Base-by-base conservation (phyloP, 2,329 filamentous ascomycete genomes). In the Balansia obtecta region DNA sequence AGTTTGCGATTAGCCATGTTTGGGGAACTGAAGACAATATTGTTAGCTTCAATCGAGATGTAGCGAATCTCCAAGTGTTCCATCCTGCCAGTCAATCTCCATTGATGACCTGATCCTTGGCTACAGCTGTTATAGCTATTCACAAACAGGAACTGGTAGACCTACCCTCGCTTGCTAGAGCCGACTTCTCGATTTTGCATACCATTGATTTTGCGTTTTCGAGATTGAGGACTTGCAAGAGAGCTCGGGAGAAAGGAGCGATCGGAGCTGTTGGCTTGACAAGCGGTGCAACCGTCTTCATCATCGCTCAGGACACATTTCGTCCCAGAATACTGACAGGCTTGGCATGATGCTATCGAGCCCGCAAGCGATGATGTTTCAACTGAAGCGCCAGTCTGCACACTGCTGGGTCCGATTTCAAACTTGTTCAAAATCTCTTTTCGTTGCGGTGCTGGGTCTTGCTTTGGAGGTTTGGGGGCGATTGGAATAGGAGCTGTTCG, bases 241-340 rank as follows among this genome's bases (percentile, higher is more conserved):
- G 49, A 46, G 33, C 85, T 88, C 57, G 84, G 81, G 47, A 83
- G 75, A 63, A 90, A 82, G 42, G 87, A 90, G 68, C 87, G 93
- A 58, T 88, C 83, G 62, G 86, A 79, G 60, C 83, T 84, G 67
- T 84, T 83, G 64, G 83, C 82, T 63, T 87, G 83, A 68, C 88
- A 94, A 55, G 87, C 75, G 55, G 88, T 77, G 67, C 88, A 93
- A 57, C 76, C 72, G 58, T 86, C 80, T 56, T 84, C 84, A 64
- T 91, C 86, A 62, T 88, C 83, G 57, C 69, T 71, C 63, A 86
- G 78, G 55, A 88, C 82, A 69, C 88, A 93, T 68, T 83, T 83
- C 60, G 80, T 80, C 65, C 86, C 85, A 57, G 85, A 79, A 65
- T 78, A 76, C 55, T 83, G 76, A 66, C 88, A 93, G 53, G 84